Evolutionary conservation across 805 yeast species (phyloP).

Genomic region (Candida quercuum): DNA sequence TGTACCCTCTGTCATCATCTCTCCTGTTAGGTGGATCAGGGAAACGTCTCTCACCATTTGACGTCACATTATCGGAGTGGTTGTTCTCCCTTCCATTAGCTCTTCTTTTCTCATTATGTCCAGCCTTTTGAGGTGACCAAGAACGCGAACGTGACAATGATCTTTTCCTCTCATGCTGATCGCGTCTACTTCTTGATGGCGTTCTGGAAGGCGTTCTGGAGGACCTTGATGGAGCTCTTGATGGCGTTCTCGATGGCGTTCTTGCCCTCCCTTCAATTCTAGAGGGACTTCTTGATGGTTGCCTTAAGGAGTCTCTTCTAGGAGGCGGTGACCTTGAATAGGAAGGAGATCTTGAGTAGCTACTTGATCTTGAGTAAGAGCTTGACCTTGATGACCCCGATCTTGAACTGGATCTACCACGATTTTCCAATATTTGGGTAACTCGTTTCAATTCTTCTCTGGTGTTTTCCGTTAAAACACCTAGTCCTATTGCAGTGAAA

Average conservation of each 20-base stretch:
- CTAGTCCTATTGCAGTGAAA: constrained; percentile 90
- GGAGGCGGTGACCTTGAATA: constrained; percentile 19
- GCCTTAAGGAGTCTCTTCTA: constrained; percentile 13
- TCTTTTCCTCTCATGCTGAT: constrained; percentile 4
- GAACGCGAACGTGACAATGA: constrained; percentile 1
- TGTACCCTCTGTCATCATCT: too few relatives aligned
- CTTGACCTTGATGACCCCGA: constrained; percentile 14
- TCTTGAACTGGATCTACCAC: constrained; percentile 20
- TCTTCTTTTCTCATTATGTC: neutral
- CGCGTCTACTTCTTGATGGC: constrained; percentile 7
- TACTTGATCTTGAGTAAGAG: constrained; percentile 10
- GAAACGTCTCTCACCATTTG: too few relatives aligned
- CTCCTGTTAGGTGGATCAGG: too few relatives aligned
- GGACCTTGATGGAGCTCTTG: neutral
- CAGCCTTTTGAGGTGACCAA: neutral
- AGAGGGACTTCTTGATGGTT: constrained; percentile 7
- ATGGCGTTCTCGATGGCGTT: constrained; percentile 20
- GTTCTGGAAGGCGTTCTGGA: constrained; percentile 12
- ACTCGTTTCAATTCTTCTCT: constrained; percentile 44
- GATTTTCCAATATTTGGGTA: constrained; percentile 17
- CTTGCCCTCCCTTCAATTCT: too few relatives aligned
- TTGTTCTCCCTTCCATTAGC: neutral
- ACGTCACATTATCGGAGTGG: neutral
- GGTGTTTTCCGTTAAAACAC: constrained; percentile 78
- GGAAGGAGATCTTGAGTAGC: constrained; percentile 17